Evolutionary conservation across 2,329 filamentous ascomycete genomes (phyloP).

Genomic region (Chrysoporthe cubensis): DNA sequence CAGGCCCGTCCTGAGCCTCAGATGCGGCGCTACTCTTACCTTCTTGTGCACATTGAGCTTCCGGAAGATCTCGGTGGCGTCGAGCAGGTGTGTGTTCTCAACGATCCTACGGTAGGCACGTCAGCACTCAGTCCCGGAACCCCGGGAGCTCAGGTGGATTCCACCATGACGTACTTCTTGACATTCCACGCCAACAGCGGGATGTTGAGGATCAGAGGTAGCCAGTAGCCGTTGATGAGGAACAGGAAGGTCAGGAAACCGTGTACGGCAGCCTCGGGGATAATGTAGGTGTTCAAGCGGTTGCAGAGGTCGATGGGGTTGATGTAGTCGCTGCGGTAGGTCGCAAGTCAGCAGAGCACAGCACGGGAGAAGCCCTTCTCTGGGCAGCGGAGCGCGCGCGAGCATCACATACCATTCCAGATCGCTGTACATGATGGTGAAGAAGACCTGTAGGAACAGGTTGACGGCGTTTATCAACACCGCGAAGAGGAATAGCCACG

Average conservation of each 20-base stretch:
- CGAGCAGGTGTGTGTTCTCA: constrained; percentile 94
- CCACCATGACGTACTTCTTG: constrained; percentile 81
- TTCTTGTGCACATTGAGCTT: constrained; percentile 99
- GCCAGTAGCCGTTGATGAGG: constrained; percentile 98
- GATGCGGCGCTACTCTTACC: constrained; percentile 51
- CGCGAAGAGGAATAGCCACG: constrained; percentile 96
- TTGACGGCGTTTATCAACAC: constrained; percentile 99
- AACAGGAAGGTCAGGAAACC: constrained; percentile 95
- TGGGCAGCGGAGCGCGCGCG: background rate
- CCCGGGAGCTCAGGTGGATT: background rate
- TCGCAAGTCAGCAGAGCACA: constrained; percentile 23
- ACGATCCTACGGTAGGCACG: constrained; percentile 68
- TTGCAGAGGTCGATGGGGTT: constrained; percentile 99
- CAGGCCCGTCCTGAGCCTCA: background rate
- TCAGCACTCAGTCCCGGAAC: background rate
- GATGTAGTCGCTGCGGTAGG: constrained; percentile 83
- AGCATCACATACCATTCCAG: constrained; percentile 79
- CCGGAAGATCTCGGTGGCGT: constrained; percentile 98
- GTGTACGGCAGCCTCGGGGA: constrained; percentile 97
- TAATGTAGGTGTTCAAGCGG: constrained; percentile 99
- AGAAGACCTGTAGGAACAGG: constrained; percentile 99
- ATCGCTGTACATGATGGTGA: constrained; percentile 99
- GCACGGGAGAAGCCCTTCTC: background rate
- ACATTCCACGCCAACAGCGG: constrained; percentile 91
- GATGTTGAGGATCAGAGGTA: constrained; percentile 88